Percentiles rank a stretch among this genome's conserved stretches.
phyloP scores from a whole-genome alignment of 768 basidiomycete species.

The Guyanaporus albipodus region DNA sequence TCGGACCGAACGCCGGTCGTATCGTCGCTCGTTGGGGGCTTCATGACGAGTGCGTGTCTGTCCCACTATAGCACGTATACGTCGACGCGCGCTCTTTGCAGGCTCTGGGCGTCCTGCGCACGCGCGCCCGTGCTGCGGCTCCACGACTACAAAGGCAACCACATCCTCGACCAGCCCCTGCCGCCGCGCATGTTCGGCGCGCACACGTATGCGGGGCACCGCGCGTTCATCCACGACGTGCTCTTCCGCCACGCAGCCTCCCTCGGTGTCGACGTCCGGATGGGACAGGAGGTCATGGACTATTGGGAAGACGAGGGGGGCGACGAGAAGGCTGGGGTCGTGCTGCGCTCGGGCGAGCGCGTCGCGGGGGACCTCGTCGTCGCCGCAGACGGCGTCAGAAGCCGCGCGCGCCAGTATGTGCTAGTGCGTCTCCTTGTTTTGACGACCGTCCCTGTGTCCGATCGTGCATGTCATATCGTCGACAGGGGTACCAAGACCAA shows the following conservation, averaged over 20 bases:
- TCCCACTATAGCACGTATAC: background rate
- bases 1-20: constrained; percentile 25
- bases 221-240: constrained; percentile 20
- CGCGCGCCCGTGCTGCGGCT: constrained; percentile 10
- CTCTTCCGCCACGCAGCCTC: constrained; percentile 19
- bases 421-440: constrained; percentile 11
- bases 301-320: constrained; percentile 16
- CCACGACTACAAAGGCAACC: constrained; percentile 21
- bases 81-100: background rate
- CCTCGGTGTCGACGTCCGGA: constrained; percentile 22
- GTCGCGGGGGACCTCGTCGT: constrained; percentile 26
- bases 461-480: background rate
- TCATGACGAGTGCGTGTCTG: constrained; percentile 18
- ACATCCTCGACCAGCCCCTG: constrained; percentile 17
- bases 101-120: constrained; percentile 19
- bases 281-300: constrained; percentile 21
- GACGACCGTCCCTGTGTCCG: background rate
- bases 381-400: constrained; percentile 28
- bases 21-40: constrained; percentile 29
- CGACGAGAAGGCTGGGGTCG: constrained; percentile 11
- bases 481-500: constrained; percentile 25
- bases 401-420: constrained; percentile 19
- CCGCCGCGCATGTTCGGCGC: constrained; percentile 11
- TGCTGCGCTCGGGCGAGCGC: constrained; percentile 13
- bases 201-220: constrained; percentile 23